Conservation (phyloP, 345 rosid species). For the Theobroma cacao region DNA sequence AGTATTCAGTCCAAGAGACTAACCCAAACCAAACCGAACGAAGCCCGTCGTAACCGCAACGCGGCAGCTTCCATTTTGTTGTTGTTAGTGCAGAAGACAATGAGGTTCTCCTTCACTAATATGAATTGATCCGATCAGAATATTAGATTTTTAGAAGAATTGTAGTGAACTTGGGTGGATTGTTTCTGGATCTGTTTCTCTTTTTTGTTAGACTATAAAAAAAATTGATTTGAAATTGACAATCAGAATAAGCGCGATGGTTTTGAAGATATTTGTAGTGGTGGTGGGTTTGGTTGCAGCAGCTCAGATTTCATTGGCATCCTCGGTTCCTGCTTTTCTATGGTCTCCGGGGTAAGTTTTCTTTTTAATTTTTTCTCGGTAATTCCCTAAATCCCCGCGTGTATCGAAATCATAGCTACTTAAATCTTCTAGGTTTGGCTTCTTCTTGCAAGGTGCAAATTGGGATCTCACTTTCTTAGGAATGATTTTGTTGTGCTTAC, state of each 20-base stretch:
- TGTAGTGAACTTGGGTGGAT: not conserved
- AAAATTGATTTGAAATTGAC: not conserved
- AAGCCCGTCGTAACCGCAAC: not conserved
- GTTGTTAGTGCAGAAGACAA: not conserved
- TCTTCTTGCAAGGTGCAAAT: not conserved
- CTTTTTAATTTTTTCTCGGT: constrained; percentile 24
- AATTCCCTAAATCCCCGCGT: not conserved
- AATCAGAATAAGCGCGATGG: constrained; percentile 1
- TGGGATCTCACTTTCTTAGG: not conserved
- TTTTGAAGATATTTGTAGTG: constrained; percentile 9
- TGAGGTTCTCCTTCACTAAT: not conserved
- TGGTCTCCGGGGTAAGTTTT: constrained; percentile 53
- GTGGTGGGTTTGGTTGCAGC: constrained; percentile 23
- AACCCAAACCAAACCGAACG: too few relatives aligned
- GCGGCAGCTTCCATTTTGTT: not conserved
- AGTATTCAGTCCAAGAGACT: too few relatives aligned
- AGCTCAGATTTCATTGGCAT: constrained; percentile 30
- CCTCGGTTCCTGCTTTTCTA: constrained; percentile 72
- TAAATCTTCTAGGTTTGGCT: not conserved
- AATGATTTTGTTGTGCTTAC: constrained; percentile 6
- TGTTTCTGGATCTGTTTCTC: not conserved
- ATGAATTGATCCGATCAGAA: not conserved
- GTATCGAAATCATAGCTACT: not conserved
- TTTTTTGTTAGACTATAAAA: not conserved
- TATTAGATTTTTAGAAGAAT: not conserved